Conservation (phyloP, 768 basidiomycete genomes). For the Lentinula lateritia region DNA sequence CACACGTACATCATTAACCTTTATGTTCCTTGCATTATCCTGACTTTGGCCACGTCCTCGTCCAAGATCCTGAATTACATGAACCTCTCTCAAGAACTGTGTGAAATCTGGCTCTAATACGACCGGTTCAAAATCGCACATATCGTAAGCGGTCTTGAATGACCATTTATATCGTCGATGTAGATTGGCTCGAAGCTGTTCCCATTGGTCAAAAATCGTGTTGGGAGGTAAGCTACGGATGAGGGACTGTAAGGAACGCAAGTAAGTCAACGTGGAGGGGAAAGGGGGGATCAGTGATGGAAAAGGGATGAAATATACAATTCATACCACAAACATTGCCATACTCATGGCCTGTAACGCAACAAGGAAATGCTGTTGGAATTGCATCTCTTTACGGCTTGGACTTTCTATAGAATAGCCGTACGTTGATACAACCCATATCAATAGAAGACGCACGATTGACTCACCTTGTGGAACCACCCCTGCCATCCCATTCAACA, state of each 20-base stretch:
- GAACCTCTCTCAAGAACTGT: not conserved
- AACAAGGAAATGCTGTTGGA: constrained; percentile 46
- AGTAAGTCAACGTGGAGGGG: no score
- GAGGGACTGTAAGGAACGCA: not conserved
- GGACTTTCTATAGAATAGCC: constrained; percentile 25
- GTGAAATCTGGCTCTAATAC: not conserved
- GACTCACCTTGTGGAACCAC: constrained; percentile 25
- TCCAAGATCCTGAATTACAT: not conserved
- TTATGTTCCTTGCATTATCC: not conserved
- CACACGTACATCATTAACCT: not conserved
- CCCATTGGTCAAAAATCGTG: constrained; percentile 1
- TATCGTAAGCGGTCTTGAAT: not conserved
- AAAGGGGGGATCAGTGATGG: not conserved
- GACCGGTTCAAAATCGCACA: not conserved
- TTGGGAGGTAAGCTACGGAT: not conserved
- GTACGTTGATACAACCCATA: not conserved
- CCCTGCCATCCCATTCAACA: constrained; percentile 28
- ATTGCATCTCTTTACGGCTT: constrained; percentile 40
- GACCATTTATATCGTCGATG: constrained; percentile 4
- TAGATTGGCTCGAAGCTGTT: constrained; percentile 1
- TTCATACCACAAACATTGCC: constrained; percentile 49
- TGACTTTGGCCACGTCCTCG: not conserved
- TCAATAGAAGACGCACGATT: not conserved
- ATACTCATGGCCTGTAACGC: constrained; percentile 52
- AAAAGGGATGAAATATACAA: not conserved